Conservation (phyloP, 805 yeast species). For the Brettanomyces naardenensis region DNA sequence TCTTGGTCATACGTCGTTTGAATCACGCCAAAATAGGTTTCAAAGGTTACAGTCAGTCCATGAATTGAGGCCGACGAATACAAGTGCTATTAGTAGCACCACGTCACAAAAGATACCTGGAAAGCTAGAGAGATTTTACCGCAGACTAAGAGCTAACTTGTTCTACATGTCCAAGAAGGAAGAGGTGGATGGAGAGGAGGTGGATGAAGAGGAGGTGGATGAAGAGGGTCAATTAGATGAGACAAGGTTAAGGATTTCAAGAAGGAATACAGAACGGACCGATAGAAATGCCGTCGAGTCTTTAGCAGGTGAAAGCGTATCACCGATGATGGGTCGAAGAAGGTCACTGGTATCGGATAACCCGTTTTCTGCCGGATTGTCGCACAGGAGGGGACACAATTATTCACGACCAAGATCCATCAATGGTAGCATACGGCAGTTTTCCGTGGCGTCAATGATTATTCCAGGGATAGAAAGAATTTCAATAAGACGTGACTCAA, state of each 20-base stretch:
- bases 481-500: slow-evolving; percentile 20
- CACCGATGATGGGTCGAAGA: not conserved
- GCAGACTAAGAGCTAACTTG: not conserved
- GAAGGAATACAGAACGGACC: not conserved
- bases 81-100: not conserved
- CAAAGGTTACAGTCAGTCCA: no score
- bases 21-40: no score
- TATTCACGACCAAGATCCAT: slow-evolving; percentile 12
- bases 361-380: not conserved
- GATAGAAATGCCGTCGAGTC: not conserved
- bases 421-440: slow-evolving; percentile 11
- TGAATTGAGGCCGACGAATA: not conserved
- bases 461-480: slow-evolving; percentile 14
- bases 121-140: not conserved
- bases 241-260: not conserved
- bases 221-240: not conserved
- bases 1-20: no score
- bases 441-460: slow-evolving; percentile 16
- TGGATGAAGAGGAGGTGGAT: not conserved
- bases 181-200: not conserved
- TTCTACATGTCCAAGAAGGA: not conserved
- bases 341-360: not conserved
- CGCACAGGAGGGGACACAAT: not conserved
- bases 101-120: not conserved
- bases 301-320: not conserved